A percentile compares a stretch with the other conserved stretches of the same genome.
Evolutionary conservation across 1,139 yeast species (phyloP).

Genomic region (Candida labiduridarum): DNA sequence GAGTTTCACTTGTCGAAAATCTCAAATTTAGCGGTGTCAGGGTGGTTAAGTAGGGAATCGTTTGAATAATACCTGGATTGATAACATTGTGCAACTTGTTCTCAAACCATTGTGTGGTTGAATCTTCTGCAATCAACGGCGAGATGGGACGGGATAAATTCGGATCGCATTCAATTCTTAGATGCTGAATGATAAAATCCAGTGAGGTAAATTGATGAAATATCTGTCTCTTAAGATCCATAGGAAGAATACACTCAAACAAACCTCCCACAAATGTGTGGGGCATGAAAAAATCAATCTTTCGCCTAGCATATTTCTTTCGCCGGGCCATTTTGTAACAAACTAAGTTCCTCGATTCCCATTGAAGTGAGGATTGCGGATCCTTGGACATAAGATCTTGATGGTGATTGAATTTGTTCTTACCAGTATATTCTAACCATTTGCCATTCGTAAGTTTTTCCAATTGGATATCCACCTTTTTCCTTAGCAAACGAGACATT

Average conservation of each 20-base stretch:
- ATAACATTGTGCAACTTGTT: conserved; percentile 22
- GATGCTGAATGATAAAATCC: conserved; percentile 21
- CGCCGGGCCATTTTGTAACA: conserved; percentile 69
- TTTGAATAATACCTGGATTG: conserved; percentile 39
- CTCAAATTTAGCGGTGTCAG: conserved; percentile 46
- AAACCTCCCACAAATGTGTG: conserved; percentile 68
- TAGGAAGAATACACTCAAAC: conserved; percentile 51
- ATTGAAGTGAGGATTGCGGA: conserved; percentile 27
- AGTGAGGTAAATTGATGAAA: conserved; percentile 19
- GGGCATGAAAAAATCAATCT: conserved; percentile 56
- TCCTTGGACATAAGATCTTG: conserved; percentile 24
- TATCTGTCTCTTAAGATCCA: conserved; percentile 21
- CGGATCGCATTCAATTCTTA: conserved; percentile 37
- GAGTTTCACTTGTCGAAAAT: conserved; percentile 34
- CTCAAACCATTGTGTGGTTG: conserved; percentile 51
- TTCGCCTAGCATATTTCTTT: conserved; percentile 56
- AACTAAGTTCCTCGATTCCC: conserved; percentile 37
- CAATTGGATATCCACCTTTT: conserved; percentile 23
- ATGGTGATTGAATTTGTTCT: conserved; percentile 20
- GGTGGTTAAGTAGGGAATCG: conserved; percentile 62
- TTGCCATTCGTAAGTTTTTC: conserved; percentile 25
- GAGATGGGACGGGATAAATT: conserved; percentile 47
- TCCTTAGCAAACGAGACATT: conserved; percentile 15
- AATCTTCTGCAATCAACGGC: conserved; percentile 64
- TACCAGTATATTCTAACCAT: conserved; percentile 31